These are phyloP conservation scores for Bruguiera hainesii DNA, from an alignment of 441 rosid species.

Conservation along the genomic window DNA sequence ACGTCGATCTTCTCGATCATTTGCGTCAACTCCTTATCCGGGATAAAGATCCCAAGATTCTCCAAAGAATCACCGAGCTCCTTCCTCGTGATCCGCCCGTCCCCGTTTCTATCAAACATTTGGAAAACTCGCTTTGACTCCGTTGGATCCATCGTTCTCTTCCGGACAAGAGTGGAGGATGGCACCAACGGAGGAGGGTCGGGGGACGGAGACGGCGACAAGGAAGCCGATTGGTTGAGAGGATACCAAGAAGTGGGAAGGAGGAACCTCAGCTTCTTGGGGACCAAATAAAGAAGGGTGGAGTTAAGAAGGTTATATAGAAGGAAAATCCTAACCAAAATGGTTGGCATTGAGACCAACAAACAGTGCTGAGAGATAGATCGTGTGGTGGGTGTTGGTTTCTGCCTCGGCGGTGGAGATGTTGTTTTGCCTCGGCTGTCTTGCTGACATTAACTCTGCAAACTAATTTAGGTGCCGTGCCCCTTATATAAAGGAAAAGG, in stretches of 20 bases:
- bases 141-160: constrained; percentile 42
- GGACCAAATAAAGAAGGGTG: constrained; percentile 34
- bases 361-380: not conserved
- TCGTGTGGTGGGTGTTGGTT: not conserved
- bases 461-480: not conserved
- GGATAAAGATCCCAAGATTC: constrained; percentile 68
- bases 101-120: constrained; percentile 74
- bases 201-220: not conserved
- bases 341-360: constrained; percentile 17
- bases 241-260: constrained; percentile 40
- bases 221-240: not conserved
- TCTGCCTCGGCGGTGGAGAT: not conserved
- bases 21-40: constrained; percentile 51
- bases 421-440: not conserved
- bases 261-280: constrained; percentile 41
- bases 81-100: constrained; percentile 55
- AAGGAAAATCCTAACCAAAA: constrained; percentile 38
- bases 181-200: not conserved
- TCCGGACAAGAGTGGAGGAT: not conserved
- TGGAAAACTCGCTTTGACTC: constrained; percentile 64
- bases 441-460: no score
- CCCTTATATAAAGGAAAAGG: not conserved
- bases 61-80: constrained; percentile 60
- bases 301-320: constrained; percentile 39
- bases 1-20: constrained; percentile 69